Conservation (phyloP, 2,329 filamentous ascomycete genomes). For the Anthostomella pinea region DNA sequence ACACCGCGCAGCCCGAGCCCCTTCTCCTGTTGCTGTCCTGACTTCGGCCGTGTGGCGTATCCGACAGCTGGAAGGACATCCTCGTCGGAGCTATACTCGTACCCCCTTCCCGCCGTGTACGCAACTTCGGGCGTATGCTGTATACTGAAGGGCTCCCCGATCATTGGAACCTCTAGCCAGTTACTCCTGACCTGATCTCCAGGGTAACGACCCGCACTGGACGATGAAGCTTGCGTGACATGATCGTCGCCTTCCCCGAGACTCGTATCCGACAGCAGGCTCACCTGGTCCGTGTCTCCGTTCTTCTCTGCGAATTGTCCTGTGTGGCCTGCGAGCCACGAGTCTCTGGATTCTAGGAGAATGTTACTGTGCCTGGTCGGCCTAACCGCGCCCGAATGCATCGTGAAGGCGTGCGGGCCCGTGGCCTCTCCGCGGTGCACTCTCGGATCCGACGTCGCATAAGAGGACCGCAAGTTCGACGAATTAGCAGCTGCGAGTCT, state of each 20-base stretch:
- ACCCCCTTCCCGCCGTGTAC: slow-evolving; percentile 20
- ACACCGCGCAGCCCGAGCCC: slow-evolving; percentile 15
- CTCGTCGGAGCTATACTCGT: slow-evolving; percentile 24
- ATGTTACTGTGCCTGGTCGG: slow-evolving; percentile 10
- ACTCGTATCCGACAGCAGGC: slow-evolving; percentile 30
- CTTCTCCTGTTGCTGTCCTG: slow-evolving; percentile 16
- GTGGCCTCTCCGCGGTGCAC: slow-evolving; percentile 8
- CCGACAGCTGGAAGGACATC: slow-evolving; percentile 17
- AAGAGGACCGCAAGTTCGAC: slow-evolving; percentile 15
- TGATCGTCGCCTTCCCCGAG: slow-evolving; percentile 20
- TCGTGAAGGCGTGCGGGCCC: slow-evolving; percentile 21
- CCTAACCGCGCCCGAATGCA: slow-evolving; percentile 14
- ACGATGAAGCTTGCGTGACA: slow-evolving; percentile 10
- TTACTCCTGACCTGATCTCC: too few species aligned
- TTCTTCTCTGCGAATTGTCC: slow-evolving; percentile 3
- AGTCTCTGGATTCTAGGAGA: slow-evolving; percentile 14
- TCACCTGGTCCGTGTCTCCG: slow-evolving; percentile 19
- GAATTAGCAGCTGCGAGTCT: slow-evolving; percentile 2
- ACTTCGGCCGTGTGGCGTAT: slow-evolving; percentile 14
- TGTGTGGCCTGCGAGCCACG: slow-evolving; percentile 17
- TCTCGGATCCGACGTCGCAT: slow-evolving; percentile 12
- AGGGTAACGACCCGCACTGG: too few species aligned
- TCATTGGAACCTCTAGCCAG: slow-evolving; percentile 21
- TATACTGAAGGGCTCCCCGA: slow-evolving; percentile 29
- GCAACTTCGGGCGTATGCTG: slow-evolving; percentile 31